phyloP scores from a whole-genome alignment of 2,329 filamentous ascomycete genomes.

The Cladosporium sp. region DNA sequence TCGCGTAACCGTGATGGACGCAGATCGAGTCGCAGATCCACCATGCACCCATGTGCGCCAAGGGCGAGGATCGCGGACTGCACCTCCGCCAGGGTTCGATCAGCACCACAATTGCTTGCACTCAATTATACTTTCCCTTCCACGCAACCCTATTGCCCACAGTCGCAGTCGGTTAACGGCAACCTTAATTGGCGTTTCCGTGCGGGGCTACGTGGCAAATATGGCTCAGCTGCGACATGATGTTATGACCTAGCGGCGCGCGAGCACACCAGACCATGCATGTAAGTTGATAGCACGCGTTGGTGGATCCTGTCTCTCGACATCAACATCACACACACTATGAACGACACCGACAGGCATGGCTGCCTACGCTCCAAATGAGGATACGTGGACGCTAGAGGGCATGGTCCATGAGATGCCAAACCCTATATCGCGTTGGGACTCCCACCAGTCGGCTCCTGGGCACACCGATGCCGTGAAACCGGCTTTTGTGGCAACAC shows the following conservation, averaged over 20 bases:
- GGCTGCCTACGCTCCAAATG: slow-evolving; percentile 7
- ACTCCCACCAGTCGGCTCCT: slow-evolving; percentile 12
- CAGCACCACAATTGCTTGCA: not conserved
- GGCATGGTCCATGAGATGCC: slow-evolving; percentile 3
- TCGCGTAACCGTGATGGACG: not conserved
- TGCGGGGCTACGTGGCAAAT: slow-evolving; percentile 19
- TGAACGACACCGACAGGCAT: slow-evolving; percentile 4
- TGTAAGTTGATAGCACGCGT: not conserved
- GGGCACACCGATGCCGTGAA: slow-evolving; percentile 4
- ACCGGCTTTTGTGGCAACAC: not conserved
- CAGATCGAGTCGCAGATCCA: not conserved
- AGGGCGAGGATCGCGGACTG: not conserved
- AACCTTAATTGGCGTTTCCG: slow-evolving; percentile 9
- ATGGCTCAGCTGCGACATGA: slow-evolving; percentile 11
- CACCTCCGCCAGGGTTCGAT: not conserved
- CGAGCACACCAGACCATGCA: not conserved
- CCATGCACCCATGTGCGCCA: not conserved
- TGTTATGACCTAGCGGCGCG: not conserved
- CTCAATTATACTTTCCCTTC: not conserved
- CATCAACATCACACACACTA: not conserved
- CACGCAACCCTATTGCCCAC: slow-evolving; percentile 1
- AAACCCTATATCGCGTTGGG: slow-evolving; percentile 11
- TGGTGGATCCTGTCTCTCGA: not conserved
- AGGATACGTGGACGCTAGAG: not conserved
- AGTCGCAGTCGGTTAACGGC: slow-evolving; percentile 1